Evolutionary conservation across 345 rosid species (phyloP).

Genomic region (Lumnitzera littorea): DNA sequence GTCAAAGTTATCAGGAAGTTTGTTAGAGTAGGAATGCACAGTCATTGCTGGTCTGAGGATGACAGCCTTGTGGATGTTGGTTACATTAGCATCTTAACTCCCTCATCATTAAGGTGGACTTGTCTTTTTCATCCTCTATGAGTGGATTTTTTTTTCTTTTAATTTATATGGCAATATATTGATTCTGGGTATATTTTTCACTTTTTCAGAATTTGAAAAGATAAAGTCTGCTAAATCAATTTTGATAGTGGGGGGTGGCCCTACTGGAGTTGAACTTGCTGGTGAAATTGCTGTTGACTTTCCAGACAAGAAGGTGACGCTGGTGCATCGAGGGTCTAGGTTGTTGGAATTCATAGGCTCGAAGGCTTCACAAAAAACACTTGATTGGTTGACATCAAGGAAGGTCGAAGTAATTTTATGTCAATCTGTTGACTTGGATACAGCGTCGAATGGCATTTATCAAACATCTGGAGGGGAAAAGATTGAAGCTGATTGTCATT

Average conservation of each 20-base stretch:
- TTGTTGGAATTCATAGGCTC: slow-evolving; percentile 54
- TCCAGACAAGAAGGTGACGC: slow-evolving; percentile 48
- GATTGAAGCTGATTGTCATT: slow-evolving; percentile 52
- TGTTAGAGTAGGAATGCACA: no score
- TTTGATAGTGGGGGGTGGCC: slow-evolving; percentile 37
- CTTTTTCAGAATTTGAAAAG: slow-evolving; percentile 21
- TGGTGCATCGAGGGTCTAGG: slow-evolving; percentile 61
- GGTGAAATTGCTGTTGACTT: slow-evolving; percentile 43
- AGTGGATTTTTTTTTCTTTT: no score
- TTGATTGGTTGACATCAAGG: slow-evolving; percentile 49
- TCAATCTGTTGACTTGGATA: slow-evolving; percentile 22
- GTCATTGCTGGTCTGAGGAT: no score
- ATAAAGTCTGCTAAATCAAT: slow-evolving; percentile 26
- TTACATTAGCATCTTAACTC: no score
- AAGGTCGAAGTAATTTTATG: slow-evolving; percentile 37
- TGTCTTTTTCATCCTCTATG: no score
- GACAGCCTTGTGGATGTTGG: no score
- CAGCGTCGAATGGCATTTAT: slow-evolving; percentile 14
- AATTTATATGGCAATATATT: no score
- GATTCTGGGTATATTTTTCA: background rate
- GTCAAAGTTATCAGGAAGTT: no score
- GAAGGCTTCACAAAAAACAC: slow-evolving; percentile 43
- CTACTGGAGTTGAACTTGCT: slow-evolving; percentile 45
- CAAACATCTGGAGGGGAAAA: slow-evolving; percentile 27
- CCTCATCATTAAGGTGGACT: no score